These are phyloP conservation scores for Xylaria bambusicola DNA, from an alignment of 495 filamentous ascomycete species.

Conservation along the genomic window DNA sequence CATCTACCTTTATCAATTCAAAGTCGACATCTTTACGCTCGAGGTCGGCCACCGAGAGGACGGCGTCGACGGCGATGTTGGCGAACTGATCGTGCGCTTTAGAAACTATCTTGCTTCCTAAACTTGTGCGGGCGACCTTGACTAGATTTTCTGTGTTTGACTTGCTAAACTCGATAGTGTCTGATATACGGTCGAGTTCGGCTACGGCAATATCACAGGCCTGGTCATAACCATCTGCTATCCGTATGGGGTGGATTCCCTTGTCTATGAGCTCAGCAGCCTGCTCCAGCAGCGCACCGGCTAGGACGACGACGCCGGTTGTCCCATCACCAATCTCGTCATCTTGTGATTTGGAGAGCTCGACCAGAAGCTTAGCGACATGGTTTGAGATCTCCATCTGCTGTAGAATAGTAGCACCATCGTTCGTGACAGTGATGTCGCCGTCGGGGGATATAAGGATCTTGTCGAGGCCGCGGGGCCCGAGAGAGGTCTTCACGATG, in stretches of 20 bases:
- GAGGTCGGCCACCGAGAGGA: slow-evolving; percentile 93
- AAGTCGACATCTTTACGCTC: slow-evolving; percentile 98
- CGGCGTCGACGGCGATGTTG: slow-evolving; percentile 94
- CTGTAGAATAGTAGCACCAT: slow-evolving; percentile 93
- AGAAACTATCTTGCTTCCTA: slow-evolving; percentile 99
- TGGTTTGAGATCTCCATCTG: slow-evolving; percentile 99
- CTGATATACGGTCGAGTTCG: slow-evolving; percentile 90
- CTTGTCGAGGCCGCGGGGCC: slow-evolving; percentile 96
- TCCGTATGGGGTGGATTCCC: slow-evolving; percentile 96
- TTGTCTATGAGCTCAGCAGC: slow-evolving; percentile 99
- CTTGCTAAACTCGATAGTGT: slow-evolving; percentile 80
- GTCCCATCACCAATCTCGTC: slow-evolving; percentile 99
- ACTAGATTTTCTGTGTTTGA: slow-evolving; percentile 79
- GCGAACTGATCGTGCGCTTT: slow-evolving; percentile 99
- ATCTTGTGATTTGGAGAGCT: slow-evolving; percentile 98
- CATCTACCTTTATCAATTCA: slow-evolving; percentile 98
- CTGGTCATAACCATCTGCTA: slow-evolving; percentile 96
- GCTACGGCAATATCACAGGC: slow-evolving; percentile 95
- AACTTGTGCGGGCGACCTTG: slow-evolving; percentile 91
- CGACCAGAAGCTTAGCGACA: slow-evolving; percentile 93
- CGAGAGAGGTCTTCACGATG: slow-evolving; percentile 96
- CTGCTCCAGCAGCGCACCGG: slow-evolving; percentile 92
- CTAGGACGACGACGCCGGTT: slow-evolving; percentile 95
- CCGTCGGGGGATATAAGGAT: slow-evolving; percentile 98
- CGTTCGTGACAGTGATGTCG: slow-evolving; percentile 99